Base-by-base conservation (phyloP, 2,329 filamentous ascomycete genomes). In the Penicillium sp. region DNA sequence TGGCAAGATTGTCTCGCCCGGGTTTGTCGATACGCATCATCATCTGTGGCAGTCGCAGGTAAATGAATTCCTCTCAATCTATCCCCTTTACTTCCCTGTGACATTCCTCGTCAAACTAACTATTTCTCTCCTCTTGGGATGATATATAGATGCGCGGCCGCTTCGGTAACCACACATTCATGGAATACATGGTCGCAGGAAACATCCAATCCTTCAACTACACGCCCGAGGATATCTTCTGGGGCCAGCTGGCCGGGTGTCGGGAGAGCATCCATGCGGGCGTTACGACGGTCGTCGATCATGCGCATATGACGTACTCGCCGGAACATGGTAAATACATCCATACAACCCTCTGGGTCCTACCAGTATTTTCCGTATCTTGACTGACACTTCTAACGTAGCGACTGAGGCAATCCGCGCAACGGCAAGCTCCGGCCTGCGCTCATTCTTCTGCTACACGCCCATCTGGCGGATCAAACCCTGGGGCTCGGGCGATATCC, bases 11-110 rank as follows among this genome's bases (percentile, higher is more conserved):
- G 61, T 75, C 38, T 72, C 70, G 23, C 75, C 76, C 4, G 75
- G 75, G 0, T 77, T 75, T 58, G 69, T 78, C 44, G 71, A 76
- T 53, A 77, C 74, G 7, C 73, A 78, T 51, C 68, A 79, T 49
- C 81, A 84, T 68, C 66, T 81, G 7, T 84, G 81, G 81, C 79
- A 83, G 65, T 78, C 76, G 0, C 72, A 77, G 59, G 67, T 79
- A 15, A 26, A 1, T 26, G 5, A 26, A 26, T 26, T 26, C 5
- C 26, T 26, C 26, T 1, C 26, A 26, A 26, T 26, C 2, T 23
- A 3, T 23, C 45, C 21, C 2, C 21, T 21, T 21, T 21, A 21
- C 21, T 21, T 1, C 21, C 21, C 21, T 21, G 21, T 21, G 21
- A 21, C 2, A 21, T 21, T 21, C 21, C 21, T 13, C 7, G 4